phyloP scores from a whole-genome alignment of 768 basidiomycete species.

The Mycena metata region DNA sequence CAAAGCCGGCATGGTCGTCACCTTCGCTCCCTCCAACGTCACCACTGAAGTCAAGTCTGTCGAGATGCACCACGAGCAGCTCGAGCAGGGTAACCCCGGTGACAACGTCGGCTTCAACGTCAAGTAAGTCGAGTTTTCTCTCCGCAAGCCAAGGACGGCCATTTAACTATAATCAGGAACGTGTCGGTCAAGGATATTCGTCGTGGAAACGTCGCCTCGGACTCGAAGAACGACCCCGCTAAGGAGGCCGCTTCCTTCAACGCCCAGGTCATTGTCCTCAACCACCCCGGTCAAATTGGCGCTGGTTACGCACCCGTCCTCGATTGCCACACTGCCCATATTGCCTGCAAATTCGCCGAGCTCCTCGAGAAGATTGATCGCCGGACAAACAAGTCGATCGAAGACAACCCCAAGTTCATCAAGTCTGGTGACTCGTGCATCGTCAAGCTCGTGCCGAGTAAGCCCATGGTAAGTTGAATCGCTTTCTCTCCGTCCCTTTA shows the following conservation, averaged over 20 bases:
- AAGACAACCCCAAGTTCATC: constrained; percentile 94
- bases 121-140: constrained; percentile 68
- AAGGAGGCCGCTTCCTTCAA: constrained; percentile 99
- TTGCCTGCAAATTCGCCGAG: constrained; percentile 99
- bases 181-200: constrained; percentile 99
- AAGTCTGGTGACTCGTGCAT: constrained; percentile 99
- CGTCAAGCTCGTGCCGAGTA: constrained; percentile 95
- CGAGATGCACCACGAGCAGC: constrained; percentile 99
- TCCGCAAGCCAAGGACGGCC: constrained; percentile 1
- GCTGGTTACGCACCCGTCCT: constrained; percentile 99
- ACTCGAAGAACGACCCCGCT: constrained; percentile 99
- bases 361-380: constrained; percentile 99
- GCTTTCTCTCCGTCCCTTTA: background rate
- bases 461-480: constrained; percentile 79
- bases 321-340: constrained; percentile 99
- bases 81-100: constrained; percentile 93
- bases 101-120: constrained; percentile 99
- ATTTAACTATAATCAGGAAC: constrained; percentile 70
- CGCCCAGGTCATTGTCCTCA: constrained; percentile 99
- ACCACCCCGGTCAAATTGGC: constrained; percentile 99
- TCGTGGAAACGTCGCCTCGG: constrained; percentile 98
- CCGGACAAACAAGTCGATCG: constrained; percentile 94
- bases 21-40: constrained; percentile 96
- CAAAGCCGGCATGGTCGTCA: constrained; percentile 99
- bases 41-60: constrained; percentile 99